Evolutionary conservation across 176 grass and related monocot species (phyloP), one percentile per base, ranked within the genome.

Genomic region (Zoysia pacifica): DNA sequence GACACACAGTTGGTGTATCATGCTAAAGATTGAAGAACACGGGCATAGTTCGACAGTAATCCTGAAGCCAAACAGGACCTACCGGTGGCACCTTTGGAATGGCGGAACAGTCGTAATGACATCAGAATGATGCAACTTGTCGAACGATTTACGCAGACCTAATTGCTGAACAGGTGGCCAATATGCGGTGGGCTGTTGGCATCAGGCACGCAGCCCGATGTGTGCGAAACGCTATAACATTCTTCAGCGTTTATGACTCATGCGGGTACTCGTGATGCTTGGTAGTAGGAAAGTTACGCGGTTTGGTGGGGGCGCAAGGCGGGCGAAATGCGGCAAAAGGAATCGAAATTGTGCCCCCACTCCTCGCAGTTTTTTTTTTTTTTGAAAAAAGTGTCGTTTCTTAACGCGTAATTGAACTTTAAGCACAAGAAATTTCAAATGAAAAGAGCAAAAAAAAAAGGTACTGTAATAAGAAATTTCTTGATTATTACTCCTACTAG

Each of bases 121-220:
- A 63, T 48, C 28, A 28, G 59, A 11, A 58, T 20, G 68, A 73
- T 67, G 68, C 39, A 72, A 56, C 66, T 41, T 28, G 60, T 48
- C 14, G 49, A 73, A 44, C 1, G n/a, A 63, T 36, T 13, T 52
- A n/a, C 19, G 3, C 45, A 16, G 15, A 77, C 35, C 78, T 72
- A 72, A 79, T 79, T 65, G 56, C 38, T 35, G 10, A 72, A 51
- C 67, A 78, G 69, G 75, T 72, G 76, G 60, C 70, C 48, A 54
- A 72, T 79, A 59, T 72, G 50, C 11, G 68, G 74, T 78, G 62
- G 37, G 66, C 18, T 50, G 82, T 52, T 63, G 54, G 59, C 83
- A 85, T 73, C 40, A 78, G 6, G 20, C 49, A 54, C 72, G 70
- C 39, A 11, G 16, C 80, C 44, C 45, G 35, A 82, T 2, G 19